These are phyloP conservation scores for Rosellinia necatrix DNA, from an alignment of 2,329 filamentous ascomycete genomes.

Conservation along the genomic window DNA sequence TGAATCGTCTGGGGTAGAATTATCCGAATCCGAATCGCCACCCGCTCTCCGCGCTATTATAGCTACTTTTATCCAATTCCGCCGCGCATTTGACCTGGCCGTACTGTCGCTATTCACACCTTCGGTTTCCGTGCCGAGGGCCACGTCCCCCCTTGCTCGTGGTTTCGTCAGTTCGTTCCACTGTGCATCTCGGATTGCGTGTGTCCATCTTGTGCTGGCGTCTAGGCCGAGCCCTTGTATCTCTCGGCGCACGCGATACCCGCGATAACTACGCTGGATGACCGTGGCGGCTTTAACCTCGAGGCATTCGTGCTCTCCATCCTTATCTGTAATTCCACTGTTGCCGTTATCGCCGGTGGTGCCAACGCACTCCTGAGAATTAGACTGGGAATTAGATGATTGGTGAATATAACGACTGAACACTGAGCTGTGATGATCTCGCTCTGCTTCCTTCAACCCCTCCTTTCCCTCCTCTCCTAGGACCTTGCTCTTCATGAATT, in stretches of 20 bases:
- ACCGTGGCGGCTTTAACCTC: constrained; percentile 55
- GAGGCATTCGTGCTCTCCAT: constrained; percentile 32
- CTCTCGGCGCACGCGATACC: constrained; percentile 74
- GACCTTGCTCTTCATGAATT: constrained; percentile 42
- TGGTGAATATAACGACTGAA: constrained; percentile 13
- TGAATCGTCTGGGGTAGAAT: constrained; percentile 48
- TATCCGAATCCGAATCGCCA: constrained; percentile 61
- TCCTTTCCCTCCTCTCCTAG: constrained; percentile 19
- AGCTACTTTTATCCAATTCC: constrained; percentile 77
- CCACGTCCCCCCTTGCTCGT: constrained; percentile 41
- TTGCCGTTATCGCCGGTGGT: constrained; percentile 5
- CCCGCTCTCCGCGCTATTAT: constrained; percentile 74
- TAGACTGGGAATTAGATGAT: constrained; percentile 18
- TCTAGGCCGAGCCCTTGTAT: constrained; percentile 71
- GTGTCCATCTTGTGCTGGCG: constrained; percentile 72
- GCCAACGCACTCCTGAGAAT: constrained; percentile 6
- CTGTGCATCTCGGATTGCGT: constrained; percentile 64
- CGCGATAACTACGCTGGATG: constrained; percentile 76
- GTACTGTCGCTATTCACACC: constrained; percentile 28
- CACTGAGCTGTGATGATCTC: constrained; percentile 14
- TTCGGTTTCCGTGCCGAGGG: constrained; percentile 1
- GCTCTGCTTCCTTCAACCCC: neutral
- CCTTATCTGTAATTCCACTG: constrained; percentile 3
- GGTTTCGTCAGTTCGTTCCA: constrained; percentile 58
- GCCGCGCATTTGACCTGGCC: constrained; percentile 52